Base-by-base conservation (phyloP, 345 rosid species). In the Alliaria petiolata region DNA sequence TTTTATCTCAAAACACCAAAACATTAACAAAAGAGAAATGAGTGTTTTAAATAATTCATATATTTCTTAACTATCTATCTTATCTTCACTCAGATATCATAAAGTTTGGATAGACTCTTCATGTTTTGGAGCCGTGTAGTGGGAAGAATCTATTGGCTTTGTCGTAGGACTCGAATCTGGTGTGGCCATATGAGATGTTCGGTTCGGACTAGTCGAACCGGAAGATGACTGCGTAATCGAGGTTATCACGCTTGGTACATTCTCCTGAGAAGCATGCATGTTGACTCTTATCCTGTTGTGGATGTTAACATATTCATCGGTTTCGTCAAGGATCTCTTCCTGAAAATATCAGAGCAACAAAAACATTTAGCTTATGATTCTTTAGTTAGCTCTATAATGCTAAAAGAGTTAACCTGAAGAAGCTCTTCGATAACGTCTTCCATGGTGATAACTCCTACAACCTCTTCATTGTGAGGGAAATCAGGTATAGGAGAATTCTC, bases 281-380 rank as follows among this genome's bases (percentile, higher is more conserved):
- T 90, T 89, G 28, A 93, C 77, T 77, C 82, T 90, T 65, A 93
- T 93, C 91, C 87, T 84, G 84, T 93, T 91, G 79, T 89, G 97
- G 65, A 91, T 89, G 74, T 93, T 93, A 62, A 93, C 93, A 49
- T 91, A 85, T 84, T 88, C 97, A 55, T 93, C 97, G 0, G 98
- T 93, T 82, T 89, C 99, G 63, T 91, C 99, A 78, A 93, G 80
- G 74, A 93, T 91, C 86, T 91, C 99, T 83, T 93, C 97, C 91
- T 89, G 92, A 8, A 2, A 46, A 71, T n/a, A 85, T 52, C 45
- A 72, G 61, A 69, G 9, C 62, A 43, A 62, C 22, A 38, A 54
- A 26, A 31, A 13, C 54, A 70, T 43, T 12, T 15, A 28, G 46
- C 10, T 34, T 20, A 44, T 53, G 61, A 38, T 25, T 67, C 13